Evolutionary conservation across 306 rosid genomes (phyloP), one percentile per base, ranked within the genome.

Genomic region (Cucumis melo): DNA sequence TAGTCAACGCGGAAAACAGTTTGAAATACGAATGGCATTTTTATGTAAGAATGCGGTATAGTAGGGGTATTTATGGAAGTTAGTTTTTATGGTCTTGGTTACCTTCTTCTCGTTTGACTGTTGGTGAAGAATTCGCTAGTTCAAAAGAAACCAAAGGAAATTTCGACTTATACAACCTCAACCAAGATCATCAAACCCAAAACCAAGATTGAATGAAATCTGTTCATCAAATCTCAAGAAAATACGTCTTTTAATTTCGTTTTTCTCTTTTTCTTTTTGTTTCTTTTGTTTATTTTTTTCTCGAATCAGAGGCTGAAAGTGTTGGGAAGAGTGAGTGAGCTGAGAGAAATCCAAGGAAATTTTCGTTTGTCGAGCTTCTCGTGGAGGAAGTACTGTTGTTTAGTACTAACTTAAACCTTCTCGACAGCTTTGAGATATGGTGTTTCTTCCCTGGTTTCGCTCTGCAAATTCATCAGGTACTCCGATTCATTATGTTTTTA

Each of bases 401-500:
- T 41, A 39, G 63, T 59, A 20, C 29, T 27, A 27, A 27, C 74
- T 77, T 8, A 12, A 77, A 19, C 64, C 50, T 77, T 77, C 80
- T 44, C 71, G 74, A 58, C 44, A 77, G 71, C 32, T 54, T 77
- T 62, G 62, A 13, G 21, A 38, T 21, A 57, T 58, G 78, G 71
- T n/a, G 78, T 57, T 76, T 46, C 68, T 62, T 32, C 55, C 54
- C 5, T 27, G 29, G 56, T 50, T 32, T 34, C 10, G 32, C 73
- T 46, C 56, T 77, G 73, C 79, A 41, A 7, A 48, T 62, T 65
- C 50, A 50, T 48, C 80, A 62, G 80, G 80, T 77, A 77, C 62
- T 29, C 55, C 34, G 20, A 29, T 50, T 55, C 34, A 17, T 5
- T 77, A 42, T 2, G 41, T 34, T 77, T 63, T 6, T 63, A 12